Evolutionary conservation across 257 asterid genomes (phyloP), one percentile per base, ranked within the genome.

Genomic region (Ajuga chamaepitys): DNA sequence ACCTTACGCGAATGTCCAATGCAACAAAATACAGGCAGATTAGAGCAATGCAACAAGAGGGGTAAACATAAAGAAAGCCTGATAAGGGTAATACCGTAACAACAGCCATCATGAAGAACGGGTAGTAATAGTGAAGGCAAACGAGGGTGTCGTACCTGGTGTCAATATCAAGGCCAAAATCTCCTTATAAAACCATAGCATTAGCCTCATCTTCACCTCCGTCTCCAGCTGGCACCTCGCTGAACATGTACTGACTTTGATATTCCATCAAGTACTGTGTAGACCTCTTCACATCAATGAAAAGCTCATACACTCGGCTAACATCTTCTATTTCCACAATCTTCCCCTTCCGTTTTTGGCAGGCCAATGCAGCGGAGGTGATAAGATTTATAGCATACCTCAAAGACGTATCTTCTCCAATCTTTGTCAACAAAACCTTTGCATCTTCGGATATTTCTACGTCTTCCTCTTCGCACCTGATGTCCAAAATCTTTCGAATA

Each of bases 371-470:
- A 18, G 90, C 77, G 8, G 95, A 68, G 11, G 97, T 86, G 38
- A 89, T 88, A 1, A 94, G 92, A 59, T 90, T 88, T 55, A 94
- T 90, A 24, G 93, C 90, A 14, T 30, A 30, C 37, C 37, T 30
- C 4, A 30, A 30, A 87, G 97, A 89, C 1, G 96, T 88, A 52
- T 89, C 95, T 17, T 80, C 95, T 44, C 97, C 99, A 0, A 93
- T 89, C 83, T 81, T 92, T 24, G 98, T 87, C 66, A 92, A 66
- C 67, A 92, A 72, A 28, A 82, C 65, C 69, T 74, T 89, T 1
- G 95, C 99, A 59, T 93, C 97, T 65, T 87, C 97, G 3, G 96
- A 82, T 86, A 93, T 87, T 64, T 30, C 99, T 2, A 89, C 88
- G 0, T 93, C 99, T 76, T 93, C 96, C 76, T 93, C 99, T 73